Base-by-base conservation (phyloP, 2,329 filamentous ascomycete genomes). In the Anisogramma anomala region DNA sequence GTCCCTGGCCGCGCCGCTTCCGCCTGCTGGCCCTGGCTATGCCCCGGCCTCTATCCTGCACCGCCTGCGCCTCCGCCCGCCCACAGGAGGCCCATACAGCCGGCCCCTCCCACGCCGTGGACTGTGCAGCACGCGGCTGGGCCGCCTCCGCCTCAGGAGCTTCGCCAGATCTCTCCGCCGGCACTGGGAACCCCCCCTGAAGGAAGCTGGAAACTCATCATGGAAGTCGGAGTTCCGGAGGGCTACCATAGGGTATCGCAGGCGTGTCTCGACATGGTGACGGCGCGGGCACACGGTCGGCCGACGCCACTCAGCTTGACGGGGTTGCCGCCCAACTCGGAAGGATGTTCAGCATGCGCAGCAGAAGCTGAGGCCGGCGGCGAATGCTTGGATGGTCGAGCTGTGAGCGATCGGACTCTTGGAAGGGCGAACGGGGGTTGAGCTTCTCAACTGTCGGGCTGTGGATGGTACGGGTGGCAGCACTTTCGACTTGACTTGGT, bases 261-360 rank as follows among this genome's bases (percentile, higher is more conserved):
- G 23, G 43, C 43, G 28, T 46, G 40, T 4, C 19, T 40, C 33
- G 40, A 46, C 4, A 22, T 40, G 6, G 18, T 46, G 2, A 15
- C 36, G 2, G 43, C 43, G 10, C 23, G 43, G 6, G 28, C 33
- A n/a, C 19, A 30, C 8, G 18, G 31, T 3, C 28, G 28, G 33
- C 43, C 43, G 10, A 14, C 30, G 4, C 8, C 8, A 1, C 15
- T 37, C 10, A 46, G 40, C 33, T 15, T 46, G 25, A 43, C 44
- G 25, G 44, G 41, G 6, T 15, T 46, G 28, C 37, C 41, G 13
- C 44, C 44, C 2, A 46, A 36, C 8, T 25, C n/a, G 43, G 28
- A 40, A 33, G 33, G 36, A 46, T 25, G 19, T 46, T 5, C 11
- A 43, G 7, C 7, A 6, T 10, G 41, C 33, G 3, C 43, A 38